phyloP scores from a whole-genome alignment of 2,329 filamentous ascomycete genomes.

The Amphichorda felina region DNA sequence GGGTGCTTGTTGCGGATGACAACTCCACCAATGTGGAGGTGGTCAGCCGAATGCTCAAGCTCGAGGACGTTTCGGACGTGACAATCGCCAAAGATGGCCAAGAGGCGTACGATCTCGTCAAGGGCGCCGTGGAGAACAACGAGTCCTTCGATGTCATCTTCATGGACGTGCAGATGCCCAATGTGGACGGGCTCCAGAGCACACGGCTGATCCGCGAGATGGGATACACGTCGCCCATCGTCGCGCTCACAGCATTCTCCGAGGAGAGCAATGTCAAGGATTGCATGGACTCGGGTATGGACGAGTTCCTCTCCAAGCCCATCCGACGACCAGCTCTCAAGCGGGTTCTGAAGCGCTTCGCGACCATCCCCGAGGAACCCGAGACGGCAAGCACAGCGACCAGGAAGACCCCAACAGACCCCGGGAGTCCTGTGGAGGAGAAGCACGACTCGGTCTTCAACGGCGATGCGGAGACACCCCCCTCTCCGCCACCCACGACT shows the following conservation, averaged over 20 bases:
- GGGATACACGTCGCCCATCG: slow-evolving; percentile 80
- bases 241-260: slow-evolving; percentile 80
- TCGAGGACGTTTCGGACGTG: slow-evolving; percentile 76
- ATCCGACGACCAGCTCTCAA: slow-evolving; percentile 79
- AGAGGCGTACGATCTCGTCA: slow-evolving; percentile 79
- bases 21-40: slow-evolving; percentile 47
- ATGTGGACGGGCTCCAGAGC: slow-evolving; percentile 78
- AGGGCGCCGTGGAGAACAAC: slow-evolving; percentile 64
- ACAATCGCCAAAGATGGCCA: slow-evolving; percentile 79
- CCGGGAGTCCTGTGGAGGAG: not conserved
- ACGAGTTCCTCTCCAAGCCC: slow-evolving; percentile 69
- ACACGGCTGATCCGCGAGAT: slow-evolving; percentile 76
- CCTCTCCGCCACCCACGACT: not conserved
- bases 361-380: slow-evolving; percentile 64
- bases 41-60: slow-evolving; percentile 53
- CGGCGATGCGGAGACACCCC: not conserved
- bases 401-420: not conserved
- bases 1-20: slow-evolving; percentile 74
- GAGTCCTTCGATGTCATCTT: slow-evolving; percentile 78
- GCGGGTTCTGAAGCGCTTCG: slow-evolving; percentile 73
- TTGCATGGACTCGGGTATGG: slow-evolving; percentile 82
- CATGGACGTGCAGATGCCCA: slow-evolving; percentile 96
- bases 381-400: slow-evolving; percentile 8
- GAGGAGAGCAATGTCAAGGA: slow-evolving; percentile 84
- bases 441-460: not conserved